A percentile compares a stretch with the other conserved stretches of the same genome.
phyloP scores from a whole-genome alignment of 202 grass and related monocot genomes.

The Carex arenaria region DNA sequence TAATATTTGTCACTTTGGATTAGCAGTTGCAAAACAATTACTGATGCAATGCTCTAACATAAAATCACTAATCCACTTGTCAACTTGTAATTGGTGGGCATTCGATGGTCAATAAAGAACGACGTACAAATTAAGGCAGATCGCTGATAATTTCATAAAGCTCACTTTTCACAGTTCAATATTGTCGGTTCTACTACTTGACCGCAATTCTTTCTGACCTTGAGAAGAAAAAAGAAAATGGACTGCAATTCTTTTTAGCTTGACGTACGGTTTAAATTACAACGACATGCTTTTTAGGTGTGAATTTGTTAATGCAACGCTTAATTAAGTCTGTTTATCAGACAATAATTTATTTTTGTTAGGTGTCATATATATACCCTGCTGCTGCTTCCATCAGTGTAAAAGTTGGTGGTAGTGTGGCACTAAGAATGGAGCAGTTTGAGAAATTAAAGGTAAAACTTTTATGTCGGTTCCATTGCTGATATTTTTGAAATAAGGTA shows the following conservation, averaged over 20 bases:
- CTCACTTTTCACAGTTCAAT: not conserved
- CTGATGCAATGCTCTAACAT: not conserved
- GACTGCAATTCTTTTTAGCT: not conserved
- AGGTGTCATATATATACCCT: not conserved
- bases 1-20: too few species aligned
- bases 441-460: not conserved
- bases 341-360: not conserved
- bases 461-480: conserved; percentile 6
- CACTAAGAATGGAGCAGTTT: not conserved
- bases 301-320: not conserved
- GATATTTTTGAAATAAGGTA: conserved; percentile 14
- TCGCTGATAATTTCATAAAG: not conserved
- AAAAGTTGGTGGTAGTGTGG: not conserved
- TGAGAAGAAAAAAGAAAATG: not conserved
- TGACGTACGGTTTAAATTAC: not conserved
- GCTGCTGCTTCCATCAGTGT: not conserved
- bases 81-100: not conserved
- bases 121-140: not conserved
- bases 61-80: not conserved
- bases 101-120: not conserved
- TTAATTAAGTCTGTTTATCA: not conserved
- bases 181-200: too few species aligned
- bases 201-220: not conserved
- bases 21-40: too few species aligned
- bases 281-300: not conserved